Percentiles rank a stretch among this genome's conserved stretches.
Conservation (phyloP, 495 filamentous ascomycete genomes). For the Xanthoparmelia taractica region DNA sequence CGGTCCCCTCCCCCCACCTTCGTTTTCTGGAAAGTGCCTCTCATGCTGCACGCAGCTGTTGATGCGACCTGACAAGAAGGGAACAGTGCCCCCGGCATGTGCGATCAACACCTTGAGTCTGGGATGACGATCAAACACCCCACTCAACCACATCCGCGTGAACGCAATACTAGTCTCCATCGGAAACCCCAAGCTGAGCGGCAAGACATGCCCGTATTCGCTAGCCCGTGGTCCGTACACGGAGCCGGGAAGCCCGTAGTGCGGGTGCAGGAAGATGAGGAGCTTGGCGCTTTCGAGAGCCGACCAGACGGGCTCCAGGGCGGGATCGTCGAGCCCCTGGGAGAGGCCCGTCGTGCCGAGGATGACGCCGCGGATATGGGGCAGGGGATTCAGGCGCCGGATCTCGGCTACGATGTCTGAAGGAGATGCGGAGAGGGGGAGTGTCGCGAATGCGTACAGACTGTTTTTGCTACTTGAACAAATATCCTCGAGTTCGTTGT, state of each 20-base stretch:
- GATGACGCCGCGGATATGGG: constrained; percentile 73
- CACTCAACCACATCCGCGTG: constrained; percentile 73
- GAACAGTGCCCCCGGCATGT: constrained; percentile 81
- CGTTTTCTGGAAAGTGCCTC: constrained; percentile 52
- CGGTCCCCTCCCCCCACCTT: constrained; percentile 42
- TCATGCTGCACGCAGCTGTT: constrained; percentile 87
- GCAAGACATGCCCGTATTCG: constrained; percentile 83
- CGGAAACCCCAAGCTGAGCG: constrained; percentile 81
- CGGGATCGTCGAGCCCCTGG: constrained; percentile 70
- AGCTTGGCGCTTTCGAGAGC: constrained; percentile 56
- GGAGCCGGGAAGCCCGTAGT: constrained; percentile 75
- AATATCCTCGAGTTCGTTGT: constrained; percentile 64
- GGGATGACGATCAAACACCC: constrained; percentile 74
- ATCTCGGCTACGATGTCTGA: constrained; percentile 59
- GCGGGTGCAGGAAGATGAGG: constrained; percentile 81
- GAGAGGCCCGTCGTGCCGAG: constrained; percentile 82
- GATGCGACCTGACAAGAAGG: constrained; percentile 81
- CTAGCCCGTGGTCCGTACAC: constrained; percentile 65
- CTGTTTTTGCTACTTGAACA: constrained; percentile 52
- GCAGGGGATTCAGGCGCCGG: constrained; percentile 45
- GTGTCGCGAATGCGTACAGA: constrained; percentile 72
- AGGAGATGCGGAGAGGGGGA: constrained; percentile 65
- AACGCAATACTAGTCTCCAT: constrained; percentile 92
- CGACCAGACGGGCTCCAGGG: constrained; percentile 59
- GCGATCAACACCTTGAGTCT: constrained; percentile 69